Base-by-base conservation (phyloP, 129 eudicot genomes). In the Flaveria robusta region DNA sequence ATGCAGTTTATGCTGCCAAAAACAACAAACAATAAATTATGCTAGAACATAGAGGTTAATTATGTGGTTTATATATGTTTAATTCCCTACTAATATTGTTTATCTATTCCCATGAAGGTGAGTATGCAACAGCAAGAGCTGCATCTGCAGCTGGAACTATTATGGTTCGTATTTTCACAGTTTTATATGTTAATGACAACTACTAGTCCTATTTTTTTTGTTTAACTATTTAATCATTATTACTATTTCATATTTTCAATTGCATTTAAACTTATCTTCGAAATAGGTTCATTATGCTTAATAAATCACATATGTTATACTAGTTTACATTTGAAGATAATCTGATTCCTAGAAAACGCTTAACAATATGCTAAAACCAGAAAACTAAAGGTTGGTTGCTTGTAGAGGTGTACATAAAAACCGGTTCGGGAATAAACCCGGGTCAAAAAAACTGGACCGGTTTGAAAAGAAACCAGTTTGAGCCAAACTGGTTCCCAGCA, bases 101-200 rank as follows among this genome's bases (percentile, higher is more conserved):
- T 67, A 14, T 29, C 66, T 7, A 26, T 73, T 27, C 20, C 65
- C 2, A 18, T 55, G 70, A 68, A 74, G 84, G 84, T 49, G 84
- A 81, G 69, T 81, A 81, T 68, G 84, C 84, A 81, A 81, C 80
- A 2, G 84, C 84, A 68, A 81, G 84, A 81, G 84, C 84, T 68
- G 81, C 81, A 58, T 81, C 84, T 65, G 37, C 83, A 23, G 84
- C 84, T 49, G 78, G 78, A 43, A 81, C 84, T 56, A 81, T 81
- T 39, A 81, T 81, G 84, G 84, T 81, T 20, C 46, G 83, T 80
- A 62, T 65, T 66, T 64, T 4, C 14, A 5, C 10, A 24, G 22
- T 49, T 29, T 64, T 64, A 64, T 31, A 64, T 64, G 46, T 1
- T 13, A 29, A 18, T 64, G 6, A 16, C 69, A 14, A 64, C 39